Evolutionary conservation across 1,139 yeast species (phyloP).

Genomic region (Candida sanyaensis): DNA sequence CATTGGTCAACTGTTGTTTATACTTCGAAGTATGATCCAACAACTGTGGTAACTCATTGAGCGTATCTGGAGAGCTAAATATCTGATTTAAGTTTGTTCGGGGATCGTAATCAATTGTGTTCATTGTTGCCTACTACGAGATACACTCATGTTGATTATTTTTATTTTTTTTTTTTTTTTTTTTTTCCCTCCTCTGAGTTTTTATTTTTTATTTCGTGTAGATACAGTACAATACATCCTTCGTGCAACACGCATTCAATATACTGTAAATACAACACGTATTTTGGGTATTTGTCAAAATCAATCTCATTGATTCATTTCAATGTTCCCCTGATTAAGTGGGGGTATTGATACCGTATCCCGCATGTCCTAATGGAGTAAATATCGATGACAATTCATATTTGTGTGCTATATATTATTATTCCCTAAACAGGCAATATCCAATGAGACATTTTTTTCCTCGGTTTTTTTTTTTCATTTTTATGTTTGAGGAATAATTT

Average conservation of each 20-base stretch:
- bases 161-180: too few species aligned
- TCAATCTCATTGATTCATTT: background rate
- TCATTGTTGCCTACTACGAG: slow-evolving; percentile 14
- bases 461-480: background rate
- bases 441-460: background rate
- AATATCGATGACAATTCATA: background rate
- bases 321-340: background rate
- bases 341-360: background rate
- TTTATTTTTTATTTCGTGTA: background rate
- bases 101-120: slow-evolving; percentile 19
- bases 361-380: background rate
- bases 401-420: background rate
- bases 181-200: background rate
- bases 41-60: slow-evolving; percentile 49
- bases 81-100: slow-evolving; percentile 33
- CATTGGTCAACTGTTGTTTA: slow-evolving; percentile 45
- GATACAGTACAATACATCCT: background rate
- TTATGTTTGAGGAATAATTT: background rate
- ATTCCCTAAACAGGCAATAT: slow-evolving; percentile 1
- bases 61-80: slow-evolving; percentile 43
- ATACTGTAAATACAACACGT: too few species aligned
- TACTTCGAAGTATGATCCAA: slow-evolving; percentile 41
- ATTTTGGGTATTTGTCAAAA: background rate
- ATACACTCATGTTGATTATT: background rate
- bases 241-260: too few species aligned